Evolutionary conservation across 257 asterid genomes (phyloP).

Genomic region (Coffea canephora): DNA sequence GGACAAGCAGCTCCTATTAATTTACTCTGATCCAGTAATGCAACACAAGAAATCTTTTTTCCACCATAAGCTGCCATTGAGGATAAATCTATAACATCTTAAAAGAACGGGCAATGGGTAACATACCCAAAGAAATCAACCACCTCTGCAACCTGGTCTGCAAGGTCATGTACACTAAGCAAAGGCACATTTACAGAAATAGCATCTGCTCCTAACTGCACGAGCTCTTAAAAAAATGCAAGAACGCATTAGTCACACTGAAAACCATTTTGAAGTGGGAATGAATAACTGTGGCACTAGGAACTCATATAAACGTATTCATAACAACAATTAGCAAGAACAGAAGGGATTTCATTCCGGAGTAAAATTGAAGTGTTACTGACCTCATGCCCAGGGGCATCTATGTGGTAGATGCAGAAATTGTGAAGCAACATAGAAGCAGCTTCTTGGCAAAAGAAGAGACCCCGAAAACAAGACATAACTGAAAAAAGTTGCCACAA

Average conservation of each 20-base stretch:
- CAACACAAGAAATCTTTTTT: neutral
- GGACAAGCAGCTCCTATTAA: neutral
- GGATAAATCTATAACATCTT: neutral
- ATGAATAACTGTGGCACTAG: neutral
- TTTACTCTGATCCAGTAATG: neutral
- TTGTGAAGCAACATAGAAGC: conserved; percentile 70
- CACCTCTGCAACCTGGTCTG: conserved; percentile 77
- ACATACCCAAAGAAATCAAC: conserved; percentile 70
- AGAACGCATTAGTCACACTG: conserved; percentile 11
- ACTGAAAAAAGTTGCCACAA: conserved; percentile 32
- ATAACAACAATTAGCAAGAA: neutral
- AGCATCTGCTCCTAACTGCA: conserved; percentile 73
- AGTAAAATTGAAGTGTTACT: conserved; percentile 13
- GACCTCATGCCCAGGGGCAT: conserved; percentile 85
- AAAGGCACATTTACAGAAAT: conserved; percentile 51
- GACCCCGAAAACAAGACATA: conserved; percentile 71
- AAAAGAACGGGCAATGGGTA: neutral
- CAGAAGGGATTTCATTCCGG: neutral
- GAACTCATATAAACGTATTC: neutral
- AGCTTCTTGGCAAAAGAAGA: conserved; percentile 66
- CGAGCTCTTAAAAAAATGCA: conserved; percentile 29
- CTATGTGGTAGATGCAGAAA: conserved; percentile 71
- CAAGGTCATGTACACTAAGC: conserved; percentile 64
- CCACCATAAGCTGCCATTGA: too few species aligned
- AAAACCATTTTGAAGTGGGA: neutral